Evolutionary conservation across 1,284 basidiomycete genomes (phyloP), one percentile per base, ranked within the genome.

Genomic region (Marasmius oreades): DNA sequence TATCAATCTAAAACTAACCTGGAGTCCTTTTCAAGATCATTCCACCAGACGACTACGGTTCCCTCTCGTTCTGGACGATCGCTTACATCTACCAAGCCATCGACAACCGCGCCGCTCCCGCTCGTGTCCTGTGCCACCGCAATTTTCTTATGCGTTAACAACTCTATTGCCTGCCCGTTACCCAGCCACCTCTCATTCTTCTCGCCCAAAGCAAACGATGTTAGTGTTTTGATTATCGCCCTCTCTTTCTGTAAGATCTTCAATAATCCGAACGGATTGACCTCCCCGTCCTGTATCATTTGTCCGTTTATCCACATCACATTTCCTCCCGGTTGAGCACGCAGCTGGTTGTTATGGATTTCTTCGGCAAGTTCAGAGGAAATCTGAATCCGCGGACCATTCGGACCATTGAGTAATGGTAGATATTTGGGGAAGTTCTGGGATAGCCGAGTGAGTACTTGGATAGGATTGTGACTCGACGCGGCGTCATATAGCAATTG

Each of bases 351-450:
- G 3, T 67, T 68, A 24, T 75, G 66, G 1, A 90, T 69, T 66
- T 93, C 92, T 0, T 76, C 68, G 3, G 68, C 62, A n/a, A 96
- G 67, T 14, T 26, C 47, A 14, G 47, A 18, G 12, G 26, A 26
- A 31, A 33, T 20, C 2, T 23, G 24, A n/a, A 50, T 50, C n/a
- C 47, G 24, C 10, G 14, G 72, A 75, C 14, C 72, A 67, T 52
- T 81, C 77, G 52, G 93, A 81, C 57, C 87, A 83, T 31, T 90
- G 80, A 1, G 89, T 79, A 43, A 95, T 73, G 6, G 85, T 74
- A 1, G 85, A 66, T 95, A 94, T 68, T 85, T 88, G 0, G 95
- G 95, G 71, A 97, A 94, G 70, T 94, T 87, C 67, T 95, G 90
- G 0, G 90, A 80, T 28, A 97, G 78, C n/a, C 84, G 77, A 43